Evolutionary conservation across 169 alveolate genomes (phyloP), one percentile per base, ranked within the genome.

Genomic region (Plasmodium malariae): DNA sequence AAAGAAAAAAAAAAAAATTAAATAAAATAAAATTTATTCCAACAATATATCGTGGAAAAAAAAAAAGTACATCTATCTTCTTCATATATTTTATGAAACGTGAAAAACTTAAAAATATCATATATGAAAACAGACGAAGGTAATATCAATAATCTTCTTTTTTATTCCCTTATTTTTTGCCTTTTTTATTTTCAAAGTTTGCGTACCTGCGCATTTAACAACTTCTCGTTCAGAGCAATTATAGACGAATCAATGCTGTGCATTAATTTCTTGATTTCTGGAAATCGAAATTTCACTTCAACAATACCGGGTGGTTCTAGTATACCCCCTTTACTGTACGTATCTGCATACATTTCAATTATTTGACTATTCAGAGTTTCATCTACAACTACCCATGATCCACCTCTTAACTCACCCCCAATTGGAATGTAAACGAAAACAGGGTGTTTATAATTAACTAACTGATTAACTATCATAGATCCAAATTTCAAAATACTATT

Each of bases 341-440:
- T 92, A 40, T 93, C 98, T 7, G 98, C 98, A 67, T 93, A 93
- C 95, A 94, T 95, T 90, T 94, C 97, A 92, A 96, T 96, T 51
- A 89, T 87, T 36, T 95, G 93, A 36, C 95, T 89, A 80, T 95
- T 95, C 70, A 95, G 88, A 37, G 95, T 88, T 21, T 95, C 95
- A 71, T 95, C 97, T 7, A 95, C 94, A 57, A 95, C 97, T 26
- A 95, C 97, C 97, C 97, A 95, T 37, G 97, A 94, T 9, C 97
- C 97, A 2, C 97, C 97, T 17, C 97, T 93, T 17, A 95, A 71
- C 74, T 95, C 97, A 3, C 95, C 97, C 7, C 51, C 87, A 14
- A 96, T 95, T 14, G 97, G 97, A 54, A 95, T 93, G 93, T 95
- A 95, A 37, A 95, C 95, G 54, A 95, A 93, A 74, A 94, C 92